These are phyloP conservation scores for Beauveria rudraprayagi DNA, from an alignment of 2,329 filamentous ascomycete species.

Conservation along the genomic window DNA sequence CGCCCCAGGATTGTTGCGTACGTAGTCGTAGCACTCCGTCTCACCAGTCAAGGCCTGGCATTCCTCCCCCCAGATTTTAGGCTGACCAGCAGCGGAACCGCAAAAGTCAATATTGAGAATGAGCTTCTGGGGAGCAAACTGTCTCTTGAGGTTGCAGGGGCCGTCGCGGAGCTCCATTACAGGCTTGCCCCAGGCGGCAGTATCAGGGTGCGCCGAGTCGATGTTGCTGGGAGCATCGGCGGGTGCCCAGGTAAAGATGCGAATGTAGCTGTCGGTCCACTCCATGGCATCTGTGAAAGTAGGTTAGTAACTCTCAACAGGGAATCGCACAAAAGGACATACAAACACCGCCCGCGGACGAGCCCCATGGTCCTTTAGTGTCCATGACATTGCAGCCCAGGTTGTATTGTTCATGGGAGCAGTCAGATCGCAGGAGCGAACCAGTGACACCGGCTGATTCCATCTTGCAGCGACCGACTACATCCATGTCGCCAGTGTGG, in stretches of 20 bases:
- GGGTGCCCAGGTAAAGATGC: constrained; percentile 58
- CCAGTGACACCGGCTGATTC: constrained; percentile 23
- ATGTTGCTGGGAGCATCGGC: constrained; percentile 50
- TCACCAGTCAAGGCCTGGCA: constrained; percentile 20
- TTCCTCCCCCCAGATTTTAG: neutral
- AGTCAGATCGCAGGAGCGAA: neutral
- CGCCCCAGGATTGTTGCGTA: constrained; percentile 26
- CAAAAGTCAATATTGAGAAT: constrained; percentile 18
- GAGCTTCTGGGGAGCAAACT: constrained; percentile 22
- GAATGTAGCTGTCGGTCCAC: constrained; percentile 54
- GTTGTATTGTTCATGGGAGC: constrained; percentile 22
- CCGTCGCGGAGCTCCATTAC: constrained; percentile 16
- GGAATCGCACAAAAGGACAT: constrained; percentile 27
- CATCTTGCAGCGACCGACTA: constrained; percentile 29
- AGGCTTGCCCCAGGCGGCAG: constrained; percentile 20
- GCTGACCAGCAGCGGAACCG: neutral
- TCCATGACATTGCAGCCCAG: constrained; percentile 35
- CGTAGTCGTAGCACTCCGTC: constrained; percentile 28
- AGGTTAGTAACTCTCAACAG: too few relatives aligned
- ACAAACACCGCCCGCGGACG: constrained; percentile 32
- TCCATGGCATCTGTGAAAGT: constrained; percentile 43
- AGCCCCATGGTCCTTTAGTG: constrained; percentile 30
- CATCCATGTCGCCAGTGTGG: constrained; percentile 36
- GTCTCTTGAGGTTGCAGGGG: constrained; percentile 20
- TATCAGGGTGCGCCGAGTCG: constrained; percentile 20